Conservation (phyloP, 495 filamentous ascomycete genomes). For the Acidomyces sp. region DNA sequence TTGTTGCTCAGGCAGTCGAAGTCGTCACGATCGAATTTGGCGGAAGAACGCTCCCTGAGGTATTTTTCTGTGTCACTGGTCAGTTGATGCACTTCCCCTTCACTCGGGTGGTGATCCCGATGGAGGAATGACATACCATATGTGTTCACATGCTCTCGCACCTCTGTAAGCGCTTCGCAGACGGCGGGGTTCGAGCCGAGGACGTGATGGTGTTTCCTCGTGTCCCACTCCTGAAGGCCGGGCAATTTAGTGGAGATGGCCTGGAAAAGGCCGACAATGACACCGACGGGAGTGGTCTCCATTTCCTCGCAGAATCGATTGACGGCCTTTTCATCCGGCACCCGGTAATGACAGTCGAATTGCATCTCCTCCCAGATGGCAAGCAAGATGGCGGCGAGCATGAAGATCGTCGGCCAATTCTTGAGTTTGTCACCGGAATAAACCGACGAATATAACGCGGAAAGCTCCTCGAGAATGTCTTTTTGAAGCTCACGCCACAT, state of each 20-base stretch:
- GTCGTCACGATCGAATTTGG: slow-evolving; percentile 74
- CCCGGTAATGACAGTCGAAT: slow-evolving; percentile 87
- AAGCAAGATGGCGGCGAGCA: slow-evolving; percentile 76
- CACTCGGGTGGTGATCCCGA: too few relatives aligned
- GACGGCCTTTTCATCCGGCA: slow-evolving; percentile 66
- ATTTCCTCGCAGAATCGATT: slow-evolving; percentile 89
- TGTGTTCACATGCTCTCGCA: slow-evolving; percentile 73
- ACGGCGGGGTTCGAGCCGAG: slow-evolving; percentile 78
- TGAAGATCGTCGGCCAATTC: slow-evolving; percentile 96
- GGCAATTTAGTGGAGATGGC: slow-evolving; percentile 91
- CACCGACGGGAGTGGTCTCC: slow-evolving; percentile 85
- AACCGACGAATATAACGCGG: slow-evolving; percentile 75
- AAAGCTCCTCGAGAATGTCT: slow-evolving; percentile 85
- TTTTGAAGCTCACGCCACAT: slow-evolving; percentile 95
- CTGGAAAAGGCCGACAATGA: slow-evolving; percentile 87
- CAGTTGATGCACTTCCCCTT: too few relatives aligned
- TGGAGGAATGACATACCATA: slow-evolving; percentile 67
- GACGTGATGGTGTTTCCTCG: slow-evolving; percentile 69
- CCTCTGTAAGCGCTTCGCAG: slow-evolving; percentile 88
- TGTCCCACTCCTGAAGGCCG: slow-evolving; percentile 82
- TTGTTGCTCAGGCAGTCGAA: slow-evolving; percentile 92
- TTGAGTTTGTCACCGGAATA: slow-evolving; percentile 88
- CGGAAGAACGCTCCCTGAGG: slow-evolving; percentile 39
- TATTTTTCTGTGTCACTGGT: slow-evolving; percentile 40
- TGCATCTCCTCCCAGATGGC: slow-evolving; percentile 96